Percentiles rank a stretch among this genome's conserved stretches.
phyloP scores from a whole-genome alignment of 768 basidiomycete species.

The Lactarius trivialis region DNA sequence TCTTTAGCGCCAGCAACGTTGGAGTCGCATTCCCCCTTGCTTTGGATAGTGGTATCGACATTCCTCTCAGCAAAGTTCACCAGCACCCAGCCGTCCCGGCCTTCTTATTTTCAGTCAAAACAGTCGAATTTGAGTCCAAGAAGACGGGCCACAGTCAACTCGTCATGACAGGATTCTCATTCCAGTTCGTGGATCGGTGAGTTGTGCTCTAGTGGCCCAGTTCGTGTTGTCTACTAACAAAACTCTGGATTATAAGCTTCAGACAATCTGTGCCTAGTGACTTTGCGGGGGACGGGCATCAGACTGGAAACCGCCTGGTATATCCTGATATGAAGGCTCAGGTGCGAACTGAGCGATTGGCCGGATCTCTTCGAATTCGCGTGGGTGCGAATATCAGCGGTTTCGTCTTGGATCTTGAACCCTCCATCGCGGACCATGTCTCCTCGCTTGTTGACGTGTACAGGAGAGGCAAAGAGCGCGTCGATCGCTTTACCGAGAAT shows the following conservation, averaged over 20 bases:
- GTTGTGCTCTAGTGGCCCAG: constrained; percentile 21
- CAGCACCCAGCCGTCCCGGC: constrained; percentile 55
- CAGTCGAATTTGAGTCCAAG: constrained; percentile 64
- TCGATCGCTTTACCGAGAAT: constrained; percentile 57
- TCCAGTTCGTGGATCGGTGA: constrained; percentile 81
- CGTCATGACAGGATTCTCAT: constrained; percentile 61
- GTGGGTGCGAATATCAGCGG: constrained; percentile 71
- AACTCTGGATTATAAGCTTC: constrained; percentile 48
- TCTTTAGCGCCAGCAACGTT: constrained; percentile 54
- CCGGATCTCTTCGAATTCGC: constrained; percentile 47
- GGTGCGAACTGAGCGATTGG: constrained; percentile 49
- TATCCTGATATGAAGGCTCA: constrained; percentile 81
- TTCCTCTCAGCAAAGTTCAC: constrained; percentile 37
- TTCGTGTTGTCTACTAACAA: constrained; percentile 4
- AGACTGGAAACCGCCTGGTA: constrained; percentile 61
- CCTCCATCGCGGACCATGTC: constrained; percentile 68
- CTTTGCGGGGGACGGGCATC: constrained; percentile 63
- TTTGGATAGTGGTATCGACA: constrained; percentile 50
- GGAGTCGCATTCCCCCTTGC: constrained; percentile 89
- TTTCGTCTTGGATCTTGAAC: constrained; percentile 79
- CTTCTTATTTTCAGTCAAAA: constrained; percentile 78
- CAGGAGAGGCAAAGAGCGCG: constrained; percentile 69
- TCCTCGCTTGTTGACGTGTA: constrained; percentile 85
- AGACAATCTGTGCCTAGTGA: constrained; percentile 64
- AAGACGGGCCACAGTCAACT: constrained; percentile 76